These are phyloP conservation scores for Tetracladium setigerum DNA, from an alignment of 495 filamentous ascomycete genomes.

Conservation along the genomic window DNA sequence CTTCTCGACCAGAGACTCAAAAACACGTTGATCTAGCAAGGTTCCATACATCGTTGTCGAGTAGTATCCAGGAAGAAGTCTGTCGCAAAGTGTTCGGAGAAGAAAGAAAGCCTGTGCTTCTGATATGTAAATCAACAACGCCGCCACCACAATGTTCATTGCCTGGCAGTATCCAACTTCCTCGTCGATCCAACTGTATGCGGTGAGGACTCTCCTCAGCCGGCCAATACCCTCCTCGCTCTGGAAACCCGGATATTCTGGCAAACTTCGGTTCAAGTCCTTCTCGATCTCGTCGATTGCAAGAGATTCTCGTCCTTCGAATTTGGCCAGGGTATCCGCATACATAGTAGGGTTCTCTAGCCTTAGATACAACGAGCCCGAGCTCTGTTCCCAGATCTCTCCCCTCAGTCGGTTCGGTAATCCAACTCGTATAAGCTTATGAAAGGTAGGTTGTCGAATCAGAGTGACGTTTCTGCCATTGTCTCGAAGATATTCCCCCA, in stretches of 20 bases:
- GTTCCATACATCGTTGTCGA: conserved; percentile 99
- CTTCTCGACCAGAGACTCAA: conserved; percentile 93
- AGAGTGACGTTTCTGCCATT: conserved; percentile 91
- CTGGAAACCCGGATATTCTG: conserved; percentile 96
- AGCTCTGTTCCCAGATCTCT: conserved; percentile 93
- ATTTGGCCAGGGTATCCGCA: conserved; percentile 73
- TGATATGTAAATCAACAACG: conserved; percentile 95
- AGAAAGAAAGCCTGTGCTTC: conserved; percentile 94
- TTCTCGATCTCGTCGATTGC: conserved; percentile 99
- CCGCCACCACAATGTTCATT: conserved; percentile 98
- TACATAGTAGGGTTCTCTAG: conserved; percentile 81
- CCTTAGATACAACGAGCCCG: conserved; percentile 80
- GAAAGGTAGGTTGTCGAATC: conserved; percentile 91
- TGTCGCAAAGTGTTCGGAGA: conserved; percentile 84
- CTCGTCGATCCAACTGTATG: conserved; percentile 92
- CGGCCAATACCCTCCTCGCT: conserved; percentile 92
- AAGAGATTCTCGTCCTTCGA: conserved; percentile 72
- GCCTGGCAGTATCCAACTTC: conserved; percentile 98
- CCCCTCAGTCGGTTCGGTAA: conserved; percentile 88
- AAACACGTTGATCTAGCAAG: conserved; percentile 90
- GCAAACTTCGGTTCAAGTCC: conserved; percentile 89
- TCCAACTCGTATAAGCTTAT: conserved; percentile 93
- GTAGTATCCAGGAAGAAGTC: conserved; percentile 92
- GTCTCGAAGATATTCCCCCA: conserved; percentile 97
- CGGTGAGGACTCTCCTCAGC: conserved; percentile 81